These are phyloP conservation scores for Diplodia scrobiculata DNA, from an alignment of 2,329 filamentous ascomycete species.

Conservation along the genomic window DNA sequence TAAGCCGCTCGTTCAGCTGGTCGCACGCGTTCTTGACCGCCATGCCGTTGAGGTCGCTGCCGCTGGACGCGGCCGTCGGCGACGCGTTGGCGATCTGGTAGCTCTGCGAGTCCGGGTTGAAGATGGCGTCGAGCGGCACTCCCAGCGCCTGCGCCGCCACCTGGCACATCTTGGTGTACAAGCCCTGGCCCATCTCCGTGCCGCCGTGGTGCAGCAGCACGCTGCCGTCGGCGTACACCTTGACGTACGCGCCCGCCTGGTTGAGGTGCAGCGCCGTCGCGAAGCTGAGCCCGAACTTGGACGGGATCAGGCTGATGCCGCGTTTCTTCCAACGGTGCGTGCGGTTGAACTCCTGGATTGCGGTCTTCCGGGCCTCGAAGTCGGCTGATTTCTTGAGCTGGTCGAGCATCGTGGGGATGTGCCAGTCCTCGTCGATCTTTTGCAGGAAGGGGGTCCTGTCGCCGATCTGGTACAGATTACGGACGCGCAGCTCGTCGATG, in stretches of 20 bases:
- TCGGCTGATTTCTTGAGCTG: conserved; percentile 75
- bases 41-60: conserved; percentile 92
- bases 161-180: conserved; percentile 95
- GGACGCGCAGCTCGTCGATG: conserved; percentile 73
- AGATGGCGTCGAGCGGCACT: conserved; percentile 79
- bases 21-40: conserved; percentile 88
- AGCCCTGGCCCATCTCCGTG: conserved; percentile 94
- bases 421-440: conserved; percentile 76
- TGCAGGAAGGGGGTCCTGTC: conserved; percentile 91
- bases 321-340: conserved; percentile 90
- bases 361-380: conserved; percentile 69
- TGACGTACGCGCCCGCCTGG: conserved; percentile 87
- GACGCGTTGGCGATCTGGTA: conserved; percentile 86
- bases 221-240: conserved; percentile 93
- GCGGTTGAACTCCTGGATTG: conserved; percentile 75
- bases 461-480: conserved; percentile 79
- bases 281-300: conserved; percentile 96
- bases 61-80: conserved; percentile 87
- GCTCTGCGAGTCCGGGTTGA: conserved; percentile 87
- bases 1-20: conserved; percentile 82
- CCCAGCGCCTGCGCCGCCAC: conserved; percentile 85
- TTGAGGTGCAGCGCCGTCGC: conserved; percentile 87
- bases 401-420: conserved; percentile 87
- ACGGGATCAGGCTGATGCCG: conserved; percentile 80
- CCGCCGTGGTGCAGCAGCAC: conserved; percentile 90